Evolutionary conservation across 495 filamentous ascomycete species (phyloP), one percentile per base, ranked within the genome.

Genomic region (Penicillium waksmanii): DNA sequence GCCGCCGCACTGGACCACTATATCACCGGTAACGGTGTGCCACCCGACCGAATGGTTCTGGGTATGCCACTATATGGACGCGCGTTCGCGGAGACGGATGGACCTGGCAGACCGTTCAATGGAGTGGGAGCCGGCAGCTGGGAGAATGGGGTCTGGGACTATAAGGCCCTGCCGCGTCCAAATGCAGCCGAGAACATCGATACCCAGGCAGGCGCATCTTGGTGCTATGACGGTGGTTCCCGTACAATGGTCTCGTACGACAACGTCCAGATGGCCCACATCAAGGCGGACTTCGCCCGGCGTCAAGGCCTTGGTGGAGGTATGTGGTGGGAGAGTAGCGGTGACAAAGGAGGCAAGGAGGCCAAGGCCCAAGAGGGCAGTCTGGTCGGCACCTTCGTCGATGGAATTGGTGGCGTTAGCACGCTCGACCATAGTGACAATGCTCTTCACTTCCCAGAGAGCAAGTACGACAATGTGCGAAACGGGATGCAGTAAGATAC

Each of bases 251-350:
- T 97, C 33, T 83, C 82, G 33, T 97, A 93, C 68, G 94, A 97
- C 60, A 89, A 80, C 18, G 77, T 85, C 5, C 73, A 75, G 17
- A 84, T 86, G 61, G 85, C 81, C 3, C 66, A 75, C 21, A 59
- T 71, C 53, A 97, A 97, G 75, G 84, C 82, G 10, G 64, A 78
- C 31, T 97, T 87, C 60, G 82, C 97, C 51, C 74, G 75, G 60
- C 53, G 80, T 11, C 81, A 80, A 33, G 78, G 82, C 33, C 82
- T 97, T 6, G 93, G 90, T 23, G 93, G 95, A 13, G 89, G 84
- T 0, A 96, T 97, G 86, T 98, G 91, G 84, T 98, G 94, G 95
- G 94, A 97, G 76, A 87, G 85, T 35, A 92, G 87, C 67, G 89
- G 87, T 51, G 94, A 97, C 68, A 87, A 82, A 68, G 78, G 75